These are phyloP conservation scores for Lentinula sp. DNA, from an alignment of 768 basidiomycete species.

Conservation along the genomic window DNA sequence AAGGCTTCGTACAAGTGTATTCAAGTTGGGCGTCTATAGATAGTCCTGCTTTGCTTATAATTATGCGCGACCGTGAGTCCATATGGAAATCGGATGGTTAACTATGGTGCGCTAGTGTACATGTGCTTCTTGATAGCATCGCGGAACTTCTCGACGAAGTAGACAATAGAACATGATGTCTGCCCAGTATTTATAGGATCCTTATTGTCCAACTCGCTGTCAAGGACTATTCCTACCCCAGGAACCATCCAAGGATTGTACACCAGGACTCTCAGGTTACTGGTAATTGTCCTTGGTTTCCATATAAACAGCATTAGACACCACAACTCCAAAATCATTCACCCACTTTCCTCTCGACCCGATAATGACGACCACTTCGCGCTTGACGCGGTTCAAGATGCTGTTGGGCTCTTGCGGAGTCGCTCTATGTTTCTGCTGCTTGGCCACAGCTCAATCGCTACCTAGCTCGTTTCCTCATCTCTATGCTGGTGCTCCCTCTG, in stretches of 20 bases:
- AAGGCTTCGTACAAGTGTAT: background rate
- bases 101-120: background rate
- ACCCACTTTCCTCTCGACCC: background rate
- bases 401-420: background rate
- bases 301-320: background rate
- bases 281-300: background rate
- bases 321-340: background rate
- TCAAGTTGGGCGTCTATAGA: background rate
- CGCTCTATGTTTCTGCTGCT: background rate
- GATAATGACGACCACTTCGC: background rate
- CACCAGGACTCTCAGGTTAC: background rate
- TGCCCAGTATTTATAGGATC: conserved; percentile 1
- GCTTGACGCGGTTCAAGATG: background rate
- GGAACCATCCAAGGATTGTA: conserved; percentile 1
- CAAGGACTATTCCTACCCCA: background rate
- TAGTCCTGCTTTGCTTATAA: background rate
- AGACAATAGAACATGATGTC: background rate
- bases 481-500: conserved; percentile 40
- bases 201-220: conserved; percentile 1
- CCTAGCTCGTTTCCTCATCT: conserved; percentile 33
- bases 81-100: background rate
- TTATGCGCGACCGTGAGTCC: background rate
- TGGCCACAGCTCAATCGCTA: background rate
- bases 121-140: background rate
- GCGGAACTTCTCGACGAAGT: background rate